Evolutionary conservation across 2,329 filamentous ascomycete genomes (phyloP), one percentile per base, ranked within the genome.

Genomic region (Fusarium subglutinans): DNA sequence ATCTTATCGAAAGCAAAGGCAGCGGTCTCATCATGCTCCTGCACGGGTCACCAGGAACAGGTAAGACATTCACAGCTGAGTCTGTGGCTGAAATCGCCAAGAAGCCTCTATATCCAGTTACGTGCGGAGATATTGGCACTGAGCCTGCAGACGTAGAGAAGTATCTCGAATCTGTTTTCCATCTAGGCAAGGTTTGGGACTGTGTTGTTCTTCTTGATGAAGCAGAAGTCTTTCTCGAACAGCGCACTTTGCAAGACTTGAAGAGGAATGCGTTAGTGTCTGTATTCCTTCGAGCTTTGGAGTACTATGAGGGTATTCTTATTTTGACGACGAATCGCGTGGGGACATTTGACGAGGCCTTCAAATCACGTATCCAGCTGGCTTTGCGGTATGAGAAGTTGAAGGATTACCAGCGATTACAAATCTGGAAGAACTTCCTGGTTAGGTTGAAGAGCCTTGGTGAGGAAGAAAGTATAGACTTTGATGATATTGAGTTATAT

Each of bases 61-160:
- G 68, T 1, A 75, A 75, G 53, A 75, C 72, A 2, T 55, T 75
- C 12, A 74, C 72, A 6, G 71, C 72, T 0, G 71, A 74, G 37
- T 74, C 71, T 18, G 70, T 75, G 18, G 72, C 72, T 1, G 72
- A 75, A 18, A 41, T 69, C 3, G 68, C 67, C 6, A 73, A 75
- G 50, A 72, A 63, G 18, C 71, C 71, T 8, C 22, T 75, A 3
- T 75, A 75, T 28, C 59, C 71, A 11, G 71, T 75, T 37, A 72
- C 72, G 0, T 74, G 72, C 2, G 72, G 71, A 37, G 71, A 75
- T 48, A 75, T 74, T n/a, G 72, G 72, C 6, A 75, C 56, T 3
- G 71, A 75, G 6, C 72, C 73, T 11, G 47, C 22, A 22, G 65
- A 75, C 1, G 72, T 75, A 17, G 72, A 75, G 24, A 51, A 44